phyloP scores from a whole-genome alignment of 352 stramenopile genomes.

The Blastocystis sp. region DNA sequence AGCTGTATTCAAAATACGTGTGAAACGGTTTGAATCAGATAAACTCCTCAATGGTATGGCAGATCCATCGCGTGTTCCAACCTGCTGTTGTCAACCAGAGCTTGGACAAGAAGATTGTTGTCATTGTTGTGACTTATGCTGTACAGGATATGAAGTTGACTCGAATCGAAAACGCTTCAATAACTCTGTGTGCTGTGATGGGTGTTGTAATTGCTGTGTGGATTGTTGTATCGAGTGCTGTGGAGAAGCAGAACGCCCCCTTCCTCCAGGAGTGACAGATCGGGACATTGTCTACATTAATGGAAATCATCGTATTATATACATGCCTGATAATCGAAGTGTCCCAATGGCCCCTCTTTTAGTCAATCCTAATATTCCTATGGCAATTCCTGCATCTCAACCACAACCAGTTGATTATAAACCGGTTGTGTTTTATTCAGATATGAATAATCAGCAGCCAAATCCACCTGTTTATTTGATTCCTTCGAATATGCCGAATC shows the following conservation, averaged over 20 bases:
- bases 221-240: slow-evolving; percentile 12
- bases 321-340: neutral
- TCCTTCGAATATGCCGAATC: slow-evolving; percentile 47
- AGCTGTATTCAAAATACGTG: neutral
- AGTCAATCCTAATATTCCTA: neutral
- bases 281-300: neutral
- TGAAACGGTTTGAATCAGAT: neutral
- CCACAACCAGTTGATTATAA: neutral
- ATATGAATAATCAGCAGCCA: neutral
- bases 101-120: neutral
- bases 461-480: slow-evolving; percentile 54
- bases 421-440: slow-evolving; percentile 56
- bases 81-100: neutral
- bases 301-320: neutral
- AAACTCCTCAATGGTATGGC: neutral
- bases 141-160: neutral
- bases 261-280: neutral
- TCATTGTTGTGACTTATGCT: neutral
- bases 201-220: slow-evolving; percentile 12
- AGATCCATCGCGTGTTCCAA: neutral
- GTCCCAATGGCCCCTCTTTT: neutral
- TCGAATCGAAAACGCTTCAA: neutral
- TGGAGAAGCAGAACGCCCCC: neutral
- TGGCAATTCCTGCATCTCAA: neutral
- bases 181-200: slow-evolving; percentile 5